Base-by-base conservation (phyloP, 164 flowering plant species). In the Echeveria elegans region DNA sequence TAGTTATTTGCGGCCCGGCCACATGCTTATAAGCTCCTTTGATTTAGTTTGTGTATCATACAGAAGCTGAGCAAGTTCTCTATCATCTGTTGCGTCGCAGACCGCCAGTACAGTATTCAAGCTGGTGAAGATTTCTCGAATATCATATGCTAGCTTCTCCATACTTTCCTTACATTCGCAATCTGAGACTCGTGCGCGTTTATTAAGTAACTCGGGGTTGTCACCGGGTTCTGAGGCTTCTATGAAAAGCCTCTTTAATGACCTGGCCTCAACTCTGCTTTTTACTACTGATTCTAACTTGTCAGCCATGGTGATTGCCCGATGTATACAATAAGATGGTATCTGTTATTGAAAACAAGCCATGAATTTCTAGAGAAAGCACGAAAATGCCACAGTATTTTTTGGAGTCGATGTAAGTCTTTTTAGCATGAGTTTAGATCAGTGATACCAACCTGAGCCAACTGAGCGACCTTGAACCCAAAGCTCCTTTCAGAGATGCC, bases 401-500 rank as follows among this genome's bases (percentile, higher is more conserved):
- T 36, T 63, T 63, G 45, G 0, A 32, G 40, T 38, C 40, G 36
- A 21, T 16, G 1, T 37, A 15, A 60, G 28, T 14, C 9, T 14
- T n/a, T n/a, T n/a, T n/a, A n/a, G n/a, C n/a, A n/a, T n/a, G n/a
- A n/a, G n/a, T n/a, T n/a, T n/a, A n/a, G n/a, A n/a, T n/a, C n/a
- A 36, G 47, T 10, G n/a, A n/a, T 21, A 71, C 82, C 65, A 45
- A 94, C 99, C 91, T 95, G 96, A 38, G 99, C 99, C 72, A 94
- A 96, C 72, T 83, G 82, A 6, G 99, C 99, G 68, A 91, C 99
- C 77, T 91, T 91, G 74, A 91, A 86, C 41, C 96, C 97, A 71
- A 94, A 94, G 75, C 97, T 94, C 73, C 79, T 83, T 73, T 84
- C 88, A 37, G 94, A 82, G 71, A 85, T 76, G 65, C 97, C 97